Conservation (phyloP, 1,284 basidiomycete species). For the Boletellus sp. region DNA sequence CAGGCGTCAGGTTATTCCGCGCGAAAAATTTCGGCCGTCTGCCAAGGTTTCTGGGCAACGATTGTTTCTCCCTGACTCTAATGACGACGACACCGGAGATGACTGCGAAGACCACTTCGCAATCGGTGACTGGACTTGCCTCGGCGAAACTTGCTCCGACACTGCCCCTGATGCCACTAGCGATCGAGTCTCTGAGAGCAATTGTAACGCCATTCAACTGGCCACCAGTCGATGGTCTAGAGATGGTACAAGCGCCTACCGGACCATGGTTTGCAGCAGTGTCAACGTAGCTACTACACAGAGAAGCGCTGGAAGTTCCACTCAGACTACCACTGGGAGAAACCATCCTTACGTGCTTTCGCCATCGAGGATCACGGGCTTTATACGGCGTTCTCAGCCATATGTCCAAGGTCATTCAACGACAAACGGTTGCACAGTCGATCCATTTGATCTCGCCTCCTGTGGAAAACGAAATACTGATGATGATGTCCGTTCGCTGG, state of each 20-base stretch:
- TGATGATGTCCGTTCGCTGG: neutral
- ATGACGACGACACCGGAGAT: conserved; percentile 10
- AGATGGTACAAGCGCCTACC: conserved; percentile 7
- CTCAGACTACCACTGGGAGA: neutral
- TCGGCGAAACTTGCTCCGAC: conserved; percentile 34
- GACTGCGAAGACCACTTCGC: neutral
- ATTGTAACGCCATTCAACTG: conserved; percentile 28
- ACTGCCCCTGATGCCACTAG: conserved; percentile 14
- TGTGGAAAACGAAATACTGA: neutral
- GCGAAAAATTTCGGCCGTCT: conserved; percentile 2
- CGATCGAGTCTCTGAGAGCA: conserved; percentile 7
- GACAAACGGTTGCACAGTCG: neutral
- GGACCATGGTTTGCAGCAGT: neutral
- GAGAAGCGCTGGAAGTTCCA: neutral
- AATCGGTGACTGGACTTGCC: neutral
- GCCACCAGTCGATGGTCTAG: conserved; percentile 4
- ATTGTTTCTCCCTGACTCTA: conserved; percentile 19
- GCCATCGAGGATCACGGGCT: conserved; percentile 27
- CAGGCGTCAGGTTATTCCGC: conserved; percentile 2
- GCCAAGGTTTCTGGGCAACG: conserved; percentile 1
- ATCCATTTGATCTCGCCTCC: neutral
- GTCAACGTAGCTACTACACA: neutral
- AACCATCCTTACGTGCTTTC: conserved; percentile 19
- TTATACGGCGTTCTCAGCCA: conserved; percentile 11
- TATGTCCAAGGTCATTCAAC: conserved; percentile 1